Evolutionary conservation across 2,329 filamentous ascomycete species (phyloP).

Genomic region (Verticillium albo-atrum): DNA sequence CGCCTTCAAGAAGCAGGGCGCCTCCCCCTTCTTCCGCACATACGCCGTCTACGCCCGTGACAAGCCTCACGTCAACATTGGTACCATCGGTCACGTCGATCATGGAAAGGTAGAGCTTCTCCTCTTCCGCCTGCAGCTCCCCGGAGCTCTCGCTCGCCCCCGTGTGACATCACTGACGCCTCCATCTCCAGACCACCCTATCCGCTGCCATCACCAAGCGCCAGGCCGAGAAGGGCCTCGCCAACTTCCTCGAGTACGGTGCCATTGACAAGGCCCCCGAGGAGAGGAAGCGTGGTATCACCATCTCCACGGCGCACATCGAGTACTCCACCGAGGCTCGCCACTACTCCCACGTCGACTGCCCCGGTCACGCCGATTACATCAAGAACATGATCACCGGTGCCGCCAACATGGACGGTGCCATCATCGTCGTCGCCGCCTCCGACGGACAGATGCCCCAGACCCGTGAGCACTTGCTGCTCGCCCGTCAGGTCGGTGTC

Average conservation of each 20-base stretch:
- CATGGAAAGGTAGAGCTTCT: conserved; percentile 84
- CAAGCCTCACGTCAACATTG: conserved; percentile 99
- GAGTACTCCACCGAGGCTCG: conserved; percentile 92
- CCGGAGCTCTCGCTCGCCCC: neutral
- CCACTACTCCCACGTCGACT: conserved; percentile 99
- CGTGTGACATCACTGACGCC: conserved; percentile 3
- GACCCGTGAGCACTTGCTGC: conserved; percentile 95
- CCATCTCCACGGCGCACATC: conserved; percentile 96
- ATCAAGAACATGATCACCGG: conserved; percentile 99
- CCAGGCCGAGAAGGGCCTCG: conserved; percentile 89
- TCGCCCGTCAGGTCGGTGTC: conserved; percentile 96
- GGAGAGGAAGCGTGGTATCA: conserved; percentile 99
- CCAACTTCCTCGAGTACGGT: conserved; percentile 94
- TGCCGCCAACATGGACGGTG: conserved; percentile 98
- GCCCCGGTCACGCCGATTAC: conserved; percentile 99
- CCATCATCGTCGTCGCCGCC: conserved; percentile 96
- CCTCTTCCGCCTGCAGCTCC: neutral
- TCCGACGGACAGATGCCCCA: conserved; percentile 99
- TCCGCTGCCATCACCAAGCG: conserved; percentile 98
- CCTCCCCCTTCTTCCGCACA: conserved; percentile 57
- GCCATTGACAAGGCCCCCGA: conserved; percentile 98
- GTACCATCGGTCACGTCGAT: conserved; percentile 99
- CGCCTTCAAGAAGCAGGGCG: conserved; percentile 58
- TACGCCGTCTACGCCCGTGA: conserved; percentile 75
- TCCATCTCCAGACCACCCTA: conserved; percentile 74